Base-by-base conservation (phyloP, 208 protist genomes). In the Acanthamoeba lenticulata region DNA sequence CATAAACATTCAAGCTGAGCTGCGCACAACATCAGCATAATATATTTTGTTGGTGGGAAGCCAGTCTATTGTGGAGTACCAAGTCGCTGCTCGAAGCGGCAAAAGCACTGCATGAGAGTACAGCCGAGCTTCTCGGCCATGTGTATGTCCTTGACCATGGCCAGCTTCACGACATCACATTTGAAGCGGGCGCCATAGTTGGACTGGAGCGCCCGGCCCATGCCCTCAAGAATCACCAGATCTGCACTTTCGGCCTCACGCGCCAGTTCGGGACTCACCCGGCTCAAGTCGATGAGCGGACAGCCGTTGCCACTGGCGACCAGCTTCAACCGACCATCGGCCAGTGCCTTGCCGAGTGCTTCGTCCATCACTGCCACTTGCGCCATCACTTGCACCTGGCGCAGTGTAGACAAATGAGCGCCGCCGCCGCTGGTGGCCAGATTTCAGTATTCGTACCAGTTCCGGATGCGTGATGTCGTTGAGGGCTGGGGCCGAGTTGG, bases 121-220 rank as follows among this genome's bases (percentile, higher is more conserved):
- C 69, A 79, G 11, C 69, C 69, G 36, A 79, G 69, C 69, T 79
- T 79, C 69, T n/a, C 21, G 40, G 69, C 69, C 19, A 79, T 36
- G 24, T 79, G 69, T 17, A 36, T 36, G 69, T 79, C 69, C 69
- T 79, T 79, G 69, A 79, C 69, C 69, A 79, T 79, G 69, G 69
- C 69, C 69, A 79, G 38, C 24, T 79, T 79, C 69, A 79, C 44
- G 7, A 45, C 69, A 19, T 79, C 69, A 36, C 69, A 79, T 4
- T 27, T 79, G 69, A 79, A 79, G 15, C 69, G 69, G 17, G 69
- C 69, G 7, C 69, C 11, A 36, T 79, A 36, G 24, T 79, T 79
- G 69, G 69, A 79, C 40, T 79, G 69, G 15, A 79, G 69, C 9
- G 69, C 69, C 24, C 69, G 69, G 27, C 69, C 69, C 69, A 79